A percentile compares a stretch with the other conserved stretches of the same genome.
Conservation (phyloP, 2,329 filamentous ascomycete genomes). For the Aureobasidium melanogenum region DNA sequence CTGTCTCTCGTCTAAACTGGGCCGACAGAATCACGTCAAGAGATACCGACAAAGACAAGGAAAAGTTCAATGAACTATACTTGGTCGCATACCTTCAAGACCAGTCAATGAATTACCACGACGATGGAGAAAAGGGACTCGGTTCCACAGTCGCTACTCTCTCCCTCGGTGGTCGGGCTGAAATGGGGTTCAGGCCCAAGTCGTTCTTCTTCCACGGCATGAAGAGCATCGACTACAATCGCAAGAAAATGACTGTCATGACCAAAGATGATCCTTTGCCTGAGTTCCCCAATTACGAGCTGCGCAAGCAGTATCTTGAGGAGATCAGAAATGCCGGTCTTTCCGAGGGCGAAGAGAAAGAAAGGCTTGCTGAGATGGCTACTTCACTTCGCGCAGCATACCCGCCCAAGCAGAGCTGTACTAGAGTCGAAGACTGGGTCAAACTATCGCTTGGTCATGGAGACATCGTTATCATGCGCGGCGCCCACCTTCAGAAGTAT, state of each 20-base stretch:
- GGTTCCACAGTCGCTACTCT: slow-evolving; percentile 55
- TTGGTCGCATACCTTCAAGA: slow-evolving; percentile 54
- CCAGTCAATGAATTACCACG: slow-evolving; percentile 55
- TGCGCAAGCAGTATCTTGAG: slow-evolving; percentile 25
- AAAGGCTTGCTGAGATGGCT: slow-evolving; percentile 25
- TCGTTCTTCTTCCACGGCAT: slow-evolving; percentile 35
- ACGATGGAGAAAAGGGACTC: slow-evolving; percentile 56
- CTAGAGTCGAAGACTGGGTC: slow-evolving; percentile 24
- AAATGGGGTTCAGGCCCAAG: slow-evolving; percentile 53
- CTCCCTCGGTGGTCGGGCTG: slow-evolving; percentile 49
- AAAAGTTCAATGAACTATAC: slow-evolving; percentile 55
- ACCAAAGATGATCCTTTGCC: slow-evolving; percentile 16
- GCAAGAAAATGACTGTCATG: slow-evolving; percentile 17
- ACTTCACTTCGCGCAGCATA: slow-evolving; percentile 27
- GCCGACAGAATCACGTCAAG: slow-evolving; percentile 38
- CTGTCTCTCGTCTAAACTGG: slow-evolving; percentile 48
- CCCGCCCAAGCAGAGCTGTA: slow-evolving; percentile 18
- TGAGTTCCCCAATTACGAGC: slow-evolving; percentile 25
- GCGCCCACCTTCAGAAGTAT: slow-evolving; percentile 47
- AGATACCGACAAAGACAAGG: slow-evolving; percentile 16
- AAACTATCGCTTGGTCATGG: slow-evolving; percentile 49
- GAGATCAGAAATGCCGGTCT: slow-evolving; percentile 20
- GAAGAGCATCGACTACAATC: not conserved
- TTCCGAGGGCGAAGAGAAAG: slow-evolving; percentile 15
- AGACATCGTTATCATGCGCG: slow-evolving; percentile 58